Evolutionary conservation across 805 yeast species (phyloP).

Genomic region (Metschnikowia anglica): DNA sequence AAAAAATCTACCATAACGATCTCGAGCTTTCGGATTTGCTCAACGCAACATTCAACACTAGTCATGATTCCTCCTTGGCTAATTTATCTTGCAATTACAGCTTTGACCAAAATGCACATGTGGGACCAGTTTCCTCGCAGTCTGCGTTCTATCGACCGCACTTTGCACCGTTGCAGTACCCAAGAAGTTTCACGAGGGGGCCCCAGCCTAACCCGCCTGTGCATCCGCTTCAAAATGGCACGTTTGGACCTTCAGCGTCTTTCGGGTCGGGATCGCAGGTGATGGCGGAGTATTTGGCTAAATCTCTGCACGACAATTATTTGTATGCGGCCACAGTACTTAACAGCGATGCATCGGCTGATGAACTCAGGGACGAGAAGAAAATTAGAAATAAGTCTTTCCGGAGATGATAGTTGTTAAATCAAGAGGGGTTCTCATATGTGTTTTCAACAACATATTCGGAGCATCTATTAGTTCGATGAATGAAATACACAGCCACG

Average conservation of each 20-base stretch:
- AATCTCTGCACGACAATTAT: constrained; percentile 60
- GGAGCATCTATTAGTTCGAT: background rate
- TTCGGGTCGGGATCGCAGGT: constrained; percentile 60
- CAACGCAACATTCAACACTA: constrained; percentile 10
- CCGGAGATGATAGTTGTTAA: background rate
- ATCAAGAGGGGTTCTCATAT: background rate
- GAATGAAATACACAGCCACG: background rate
- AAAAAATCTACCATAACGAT: constrained; percentile 14
- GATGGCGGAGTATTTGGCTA: constrained; percentile 78
- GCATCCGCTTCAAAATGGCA: background rate
- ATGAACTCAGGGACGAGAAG: background rate
- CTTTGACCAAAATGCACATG: background rate
- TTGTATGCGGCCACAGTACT: constrained; percentile 38
- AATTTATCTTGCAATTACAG: constrained; percentile 2
- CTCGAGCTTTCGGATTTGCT: constrained; percentile 12
- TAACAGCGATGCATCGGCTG: background rate
- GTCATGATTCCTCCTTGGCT: background rate
- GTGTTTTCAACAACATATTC: background rate
- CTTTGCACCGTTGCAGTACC: constrained; percentile 7
- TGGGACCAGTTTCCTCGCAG: constrained; percentile 5
- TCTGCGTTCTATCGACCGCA: constrained; percentile 15
- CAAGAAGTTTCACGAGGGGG: constrained; percentile 6
- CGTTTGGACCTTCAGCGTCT: background rate
- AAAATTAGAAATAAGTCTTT: background rate
- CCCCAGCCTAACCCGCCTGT: background rate